These are phyloP conservation scores for Carnegiea gigantea DNA, from an alignment of 179 eudicot species.

Conservation along the genomic window DNA sequence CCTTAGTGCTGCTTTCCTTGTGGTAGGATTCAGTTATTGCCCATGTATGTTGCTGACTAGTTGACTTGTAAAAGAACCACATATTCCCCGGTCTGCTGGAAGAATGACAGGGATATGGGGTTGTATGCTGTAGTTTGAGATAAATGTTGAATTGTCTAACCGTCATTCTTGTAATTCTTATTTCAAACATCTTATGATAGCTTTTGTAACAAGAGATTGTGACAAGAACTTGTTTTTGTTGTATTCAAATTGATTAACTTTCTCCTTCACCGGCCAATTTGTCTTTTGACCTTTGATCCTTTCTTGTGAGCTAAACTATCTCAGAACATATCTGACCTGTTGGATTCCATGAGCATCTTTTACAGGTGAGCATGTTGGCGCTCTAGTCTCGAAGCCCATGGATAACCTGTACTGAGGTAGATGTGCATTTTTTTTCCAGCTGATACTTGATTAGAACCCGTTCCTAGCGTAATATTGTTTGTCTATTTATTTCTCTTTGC, in stretches of 20 bases:
- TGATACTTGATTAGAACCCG: not conserved
- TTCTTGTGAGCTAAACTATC: not conserved
- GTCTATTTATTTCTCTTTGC: not conserved
- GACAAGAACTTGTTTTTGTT: not conserved
- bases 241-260: conserved; percentile 5
- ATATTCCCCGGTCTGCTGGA: not conserved
- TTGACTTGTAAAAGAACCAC: conserved; percentile 22
- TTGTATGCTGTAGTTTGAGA: conserved; percentile 17
- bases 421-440: not conserved
- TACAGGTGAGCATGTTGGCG: not conserved
- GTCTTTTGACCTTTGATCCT: not conserved
- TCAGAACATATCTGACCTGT: not conserved
- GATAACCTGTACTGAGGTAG: not conserved
- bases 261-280: not conserved
- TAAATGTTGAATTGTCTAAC: conserved; percentile 23
- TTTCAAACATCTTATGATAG: conserved; percentile 19
- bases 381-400: not conserved
- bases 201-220: conserved; percentile 20
- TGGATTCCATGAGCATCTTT: not conserved
- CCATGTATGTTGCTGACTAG: conserved; percentile 34
- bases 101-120: conserved; percentile 8
- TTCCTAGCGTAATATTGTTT: not conserved
- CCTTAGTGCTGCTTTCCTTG: conserved; percentile 8
- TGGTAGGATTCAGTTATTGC: conserved; percentile 14
- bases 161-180: conserved; percentile 26